Base-by-base conservation (phyloP, 2,329 filamentous ascomycete genomes). In the Penicillium sp. region DNA sequence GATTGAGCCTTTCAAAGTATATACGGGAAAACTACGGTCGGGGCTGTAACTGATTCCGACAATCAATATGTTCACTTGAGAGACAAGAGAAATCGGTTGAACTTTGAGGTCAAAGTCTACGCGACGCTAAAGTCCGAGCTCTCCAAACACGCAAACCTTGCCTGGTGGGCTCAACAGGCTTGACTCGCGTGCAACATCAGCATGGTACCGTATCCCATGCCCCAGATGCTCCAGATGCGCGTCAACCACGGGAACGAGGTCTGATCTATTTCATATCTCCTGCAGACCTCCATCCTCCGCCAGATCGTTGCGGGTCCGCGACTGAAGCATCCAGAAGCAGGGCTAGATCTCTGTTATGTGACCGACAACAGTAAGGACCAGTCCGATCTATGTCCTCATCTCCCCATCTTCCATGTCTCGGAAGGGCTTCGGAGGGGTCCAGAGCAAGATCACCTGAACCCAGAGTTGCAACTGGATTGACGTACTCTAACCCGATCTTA, bases 261-360 rank as follows among this genome's bases (percentile, higher is more conserved):
- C 38, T 4, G 27, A 44, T 18, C 18, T 3, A 18, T 18, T 32
- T 5, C 26, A 8, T 29, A 6, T 11, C 34, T 33, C 4, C 18
- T 45, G 34, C 50, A 76, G 88, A 78, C 86, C 46, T 88, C 85
- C 24, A 72, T 97, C 52, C 79, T 97, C 57, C 87, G 91, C 60
- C 88, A 95, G 66, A 88, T 97, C 55, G 89, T 97, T 53, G 90
- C 93, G 39, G 85, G 90, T 8, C 91, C 93, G 9, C 83, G 93
- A 56, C 77, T 84, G 50, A 82, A 85, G 60, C 90, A 97, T 66
- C 79, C 86, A 28, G 91, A 96, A 73, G 86, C 91, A 6, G 86
- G 87, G 5, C 78, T 98, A 26, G 93, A 98, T 66, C 79, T 98
- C 39, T 97, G 91, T 76, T 98, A 98, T 70, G 90, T 97, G 33